phyloP scores from a whole-genome alignment of 495 filamentous ascomycete genomes.

The Aspergillus ostianus region DNA sequence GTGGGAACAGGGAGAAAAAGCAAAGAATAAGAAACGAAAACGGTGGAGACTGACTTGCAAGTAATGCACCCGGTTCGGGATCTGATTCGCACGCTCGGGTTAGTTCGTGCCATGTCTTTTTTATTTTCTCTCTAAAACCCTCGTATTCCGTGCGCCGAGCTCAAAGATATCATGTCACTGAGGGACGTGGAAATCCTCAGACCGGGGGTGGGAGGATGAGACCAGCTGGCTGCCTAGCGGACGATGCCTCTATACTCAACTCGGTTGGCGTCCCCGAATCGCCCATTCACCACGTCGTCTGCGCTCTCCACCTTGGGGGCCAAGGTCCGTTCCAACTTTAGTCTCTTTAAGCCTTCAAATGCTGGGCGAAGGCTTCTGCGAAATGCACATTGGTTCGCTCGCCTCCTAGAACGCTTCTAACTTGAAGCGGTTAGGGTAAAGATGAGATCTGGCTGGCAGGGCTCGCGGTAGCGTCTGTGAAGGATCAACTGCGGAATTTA shows the following conservation, averaged over 20 bases:
- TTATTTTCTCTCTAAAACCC: background rate
- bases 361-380: too few species aligned
- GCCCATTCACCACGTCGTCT: background rate
- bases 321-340: background rate
- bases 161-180: background rate
- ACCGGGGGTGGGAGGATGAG: background rate
- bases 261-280: background rate
- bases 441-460: background rate
- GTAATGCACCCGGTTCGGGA: conserved; percentile 51
- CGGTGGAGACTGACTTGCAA: conserved; percentile 48
- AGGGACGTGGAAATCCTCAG: too few species aligned
- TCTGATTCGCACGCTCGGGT: conserved; percentile 2
- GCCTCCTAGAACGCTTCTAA: too few species aligned
- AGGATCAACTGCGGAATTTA: background rate
- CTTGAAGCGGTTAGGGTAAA: background rate
- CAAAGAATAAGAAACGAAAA: conserved; percentile 55
- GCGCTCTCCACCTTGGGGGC: background rate
- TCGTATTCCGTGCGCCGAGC: background rate
- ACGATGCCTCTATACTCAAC: background rate
- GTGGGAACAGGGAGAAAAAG: conserved; percentile 28
- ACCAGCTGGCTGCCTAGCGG: background rate
- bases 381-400: background rate
- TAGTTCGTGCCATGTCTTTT: background rate
- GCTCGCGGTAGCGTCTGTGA: background rate
- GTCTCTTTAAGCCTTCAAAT: background rate